phyloP scores from a whole-genome alignment of 805 yeast species.

The Wickerhamiella siamensis region DNA sequence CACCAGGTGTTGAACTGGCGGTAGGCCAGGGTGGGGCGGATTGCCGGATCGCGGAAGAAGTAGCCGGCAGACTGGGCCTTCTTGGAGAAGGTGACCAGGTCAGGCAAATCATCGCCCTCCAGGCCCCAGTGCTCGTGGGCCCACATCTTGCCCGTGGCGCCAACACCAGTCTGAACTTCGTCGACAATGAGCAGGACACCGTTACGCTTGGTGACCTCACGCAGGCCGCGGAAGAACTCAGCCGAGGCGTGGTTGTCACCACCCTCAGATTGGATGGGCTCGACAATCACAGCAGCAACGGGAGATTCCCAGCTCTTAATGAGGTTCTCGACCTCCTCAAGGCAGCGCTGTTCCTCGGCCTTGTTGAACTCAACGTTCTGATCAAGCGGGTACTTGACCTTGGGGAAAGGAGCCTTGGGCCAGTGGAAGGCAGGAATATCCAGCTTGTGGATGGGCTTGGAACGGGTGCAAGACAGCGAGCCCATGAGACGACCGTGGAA shows the following conservation, averaged over 20 bases:
- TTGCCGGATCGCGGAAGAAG: conserved; percentile 60
- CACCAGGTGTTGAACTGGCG: conserved; percentile 92
- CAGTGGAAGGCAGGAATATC: conserved; percentile 81
- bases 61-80: conserved; percentile 84
- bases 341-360: conserved; percentile 69
- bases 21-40: conserved; percentile 64
- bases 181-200: conserved; percentile 63
- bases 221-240: conserved; percentile 66
- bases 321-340: conserved; percentile 57
- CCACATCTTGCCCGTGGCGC: conserved; percentile 78
- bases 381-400: conserved; percentile 71
- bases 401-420: conserved; percentile 93
- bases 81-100: conserved; percentile 74
- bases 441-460: conserved; percentile 88
- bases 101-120: conserved; percentile 46
- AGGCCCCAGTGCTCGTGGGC: conserved; percentile 77
- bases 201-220: conserved; percentile 58
- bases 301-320: conserved; percentile 57
- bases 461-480: conserved; percentile 77
- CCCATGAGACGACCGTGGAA: conserved; percentile 96
- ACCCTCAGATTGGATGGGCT: conserved; percentile 86
- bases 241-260: conserved; percentile 80
- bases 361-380: conserved; percentile 47
- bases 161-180: conserved; percentile 85
- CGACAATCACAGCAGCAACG: conserved; percentile 78